Evolutionary conservation across 306 rosid species (phyloP).

Genomic region (Datisca glomerata): DNA sequence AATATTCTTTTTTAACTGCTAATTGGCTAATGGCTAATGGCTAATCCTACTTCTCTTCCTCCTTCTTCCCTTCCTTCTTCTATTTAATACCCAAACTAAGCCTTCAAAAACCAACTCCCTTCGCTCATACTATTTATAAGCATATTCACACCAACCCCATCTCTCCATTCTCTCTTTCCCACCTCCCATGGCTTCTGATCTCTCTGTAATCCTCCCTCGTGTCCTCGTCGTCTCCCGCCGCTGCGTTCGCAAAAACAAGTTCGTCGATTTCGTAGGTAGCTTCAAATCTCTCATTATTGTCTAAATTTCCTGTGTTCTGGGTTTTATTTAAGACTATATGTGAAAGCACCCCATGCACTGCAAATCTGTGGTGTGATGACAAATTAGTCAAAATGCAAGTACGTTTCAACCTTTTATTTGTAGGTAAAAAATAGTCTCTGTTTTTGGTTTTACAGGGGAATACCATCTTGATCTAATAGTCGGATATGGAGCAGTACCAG

Average conservation of each 20-base stretch:
- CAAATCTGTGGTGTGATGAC: too few species aligned
- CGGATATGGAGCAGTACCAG: slow-evolving; percentile 72
- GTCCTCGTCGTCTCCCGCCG: slow-evolving; percentile 94
- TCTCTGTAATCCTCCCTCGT: slow-evolving; percentile 74
- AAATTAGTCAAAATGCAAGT: too few species aligned
- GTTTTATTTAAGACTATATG: too few species aligned
- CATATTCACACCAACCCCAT: neutral
- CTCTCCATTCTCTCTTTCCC: neutral
- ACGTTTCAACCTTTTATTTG: neutral
- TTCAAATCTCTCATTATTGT: slow-evolving; percentile 6
- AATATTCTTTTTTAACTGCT: neutral
- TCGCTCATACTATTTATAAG: neutral
- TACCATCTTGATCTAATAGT: slow-evolving; percentile 92
- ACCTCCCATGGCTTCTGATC: slow-evolving; percentile 36
- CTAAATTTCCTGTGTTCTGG: neutral
- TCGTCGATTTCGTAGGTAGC: slow-evolving; percentile 88
- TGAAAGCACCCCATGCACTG: too few species aligned
- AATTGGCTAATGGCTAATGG: too few species aligned
- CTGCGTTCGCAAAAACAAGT: slow-evolving; percentile 85
- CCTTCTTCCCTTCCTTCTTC: neutral
- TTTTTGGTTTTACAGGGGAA: slow-evolving; percentile 36
- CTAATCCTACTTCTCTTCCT: neutral
- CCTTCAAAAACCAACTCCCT: neutral
- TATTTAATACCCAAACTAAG: neutral
- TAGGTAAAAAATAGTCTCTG: too few species aligned